Percentiles rank a stretch among this genome's conserved stretches.
These are phyloP conservation scores for Backusella liffmaniae DNA, from an alignment of 192 early-diverging fungal genomes.

Conservation along the genomic window DNA sequence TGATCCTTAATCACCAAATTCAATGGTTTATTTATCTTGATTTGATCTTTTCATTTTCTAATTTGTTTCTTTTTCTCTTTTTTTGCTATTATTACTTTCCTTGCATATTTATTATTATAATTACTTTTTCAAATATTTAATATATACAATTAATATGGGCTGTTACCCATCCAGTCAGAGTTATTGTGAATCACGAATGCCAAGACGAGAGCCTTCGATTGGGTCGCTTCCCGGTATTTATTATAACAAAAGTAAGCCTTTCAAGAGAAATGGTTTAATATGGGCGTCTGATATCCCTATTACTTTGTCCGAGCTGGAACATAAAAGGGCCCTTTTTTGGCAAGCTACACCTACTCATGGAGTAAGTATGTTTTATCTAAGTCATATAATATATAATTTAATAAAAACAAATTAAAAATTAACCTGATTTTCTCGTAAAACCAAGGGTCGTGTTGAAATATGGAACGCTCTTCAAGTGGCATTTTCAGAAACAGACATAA, in stretches of 20 bases:
- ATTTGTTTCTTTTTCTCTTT: neutral
- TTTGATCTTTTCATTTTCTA: neutral
- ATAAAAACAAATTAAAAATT: neutral
- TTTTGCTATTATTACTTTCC: neutral
- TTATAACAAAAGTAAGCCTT: conserved; percentile 23
- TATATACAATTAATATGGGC: conserved; percentile 1
- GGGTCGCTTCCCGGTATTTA: neutral
- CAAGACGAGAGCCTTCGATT: neutral
- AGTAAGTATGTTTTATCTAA: conserved; percentile 31
- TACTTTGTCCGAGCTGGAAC: conserved; percentile 40
- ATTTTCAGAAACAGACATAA: conserved; percentile 49
- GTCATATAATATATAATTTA: neutral
- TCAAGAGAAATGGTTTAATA: conserved; percentile 30
- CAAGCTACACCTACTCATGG: conserved; percentile 71
- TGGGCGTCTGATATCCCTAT: conserved; percentile 44
- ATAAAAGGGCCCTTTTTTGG: conserved; percentile 68
- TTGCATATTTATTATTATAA: neutral
- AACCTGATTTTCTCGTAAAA: neutral
- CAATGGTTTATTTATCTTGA: neutral
- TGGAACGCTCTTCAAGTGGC: conserved; percentile 74
- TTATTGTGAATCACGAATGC: neutral
- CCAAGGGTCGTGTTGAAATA: conserved; percentile 62
- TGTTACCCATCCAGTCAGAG: neutral
- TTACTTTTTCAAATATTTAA: neutral
- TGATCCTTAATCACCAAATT: neutral